Conservation (phyloP, 495 filamentous ascomycete genomes). For the Lindgomyces ingoldianus region DNA sequence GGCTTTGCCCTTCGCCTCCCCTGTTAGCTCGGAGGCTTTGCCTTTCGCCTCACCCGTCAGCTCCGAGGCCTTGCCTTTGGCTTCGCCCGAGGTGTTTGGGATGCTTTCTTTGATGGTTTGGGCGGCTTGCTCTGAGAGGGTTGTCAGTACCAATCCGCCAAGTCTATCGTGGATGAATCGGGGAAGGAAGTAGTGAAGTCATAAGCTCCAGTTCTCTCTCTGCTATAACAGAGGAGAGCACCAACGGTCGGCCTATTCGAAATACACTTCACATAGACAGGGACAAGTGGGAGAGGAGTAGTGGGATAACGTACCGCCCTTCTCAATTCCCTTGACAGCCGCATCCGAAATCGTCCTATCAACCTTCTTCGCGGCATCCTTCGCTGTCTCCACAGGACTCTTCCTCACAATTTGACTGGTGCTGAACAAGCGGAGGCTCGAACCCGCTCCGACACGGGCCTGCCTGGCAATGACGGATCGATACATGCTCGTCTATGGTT, state of each 20-base stretch:
- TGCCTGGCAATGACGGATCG: constrained; percentile 40
- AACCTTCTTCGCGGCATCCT: constrained; percentile 59
- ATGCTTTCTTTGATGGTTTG: constrained; percentile 48
- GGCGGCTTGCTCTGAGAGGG: constrained; percentile 50
- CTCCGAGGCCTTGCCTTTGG: constrained; percentile 51
- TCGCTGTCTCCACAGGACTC: constrained; percentile 51
- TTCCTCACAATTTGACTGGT: constrained; percentile 41
- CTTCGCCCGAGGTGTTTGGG: constrained; percentile 46
- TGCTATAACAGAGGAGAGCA: too few relatives aligned
- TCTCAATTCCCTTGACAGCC: constrained; percentile 64
- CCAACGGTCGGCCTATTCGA: too few relatives aligned
- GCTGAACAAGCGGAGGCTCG: too few relatives aligned
- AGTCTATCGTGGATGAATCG: background rate
- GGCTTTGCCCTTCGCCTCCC: constrained; percentile 41
- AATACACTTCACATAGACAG: too few relatives aligned
- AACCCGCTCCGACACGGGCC: constrained; percentile 43
- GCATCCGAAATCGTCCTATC: constrained; percentile 57
- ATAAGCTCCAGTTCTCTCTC: too few relatives aligned
- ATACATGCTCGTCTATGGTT: too few relatives aligned
- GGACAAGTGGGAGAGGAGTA: background rate
- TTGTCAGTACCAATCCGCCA: background rate
- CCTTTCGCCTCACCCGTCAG: constrained; percentile 45
- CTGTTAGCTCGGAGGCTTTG: constrained; percentile 36
- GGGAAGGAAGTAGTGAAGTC: too few relatives aligned
- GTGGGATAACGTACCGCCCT: constrained; percentile 51